Conservation (phyloP, 2,329 filamentous ascomycete species). For the Trichoderma endophyticum region DNA sequence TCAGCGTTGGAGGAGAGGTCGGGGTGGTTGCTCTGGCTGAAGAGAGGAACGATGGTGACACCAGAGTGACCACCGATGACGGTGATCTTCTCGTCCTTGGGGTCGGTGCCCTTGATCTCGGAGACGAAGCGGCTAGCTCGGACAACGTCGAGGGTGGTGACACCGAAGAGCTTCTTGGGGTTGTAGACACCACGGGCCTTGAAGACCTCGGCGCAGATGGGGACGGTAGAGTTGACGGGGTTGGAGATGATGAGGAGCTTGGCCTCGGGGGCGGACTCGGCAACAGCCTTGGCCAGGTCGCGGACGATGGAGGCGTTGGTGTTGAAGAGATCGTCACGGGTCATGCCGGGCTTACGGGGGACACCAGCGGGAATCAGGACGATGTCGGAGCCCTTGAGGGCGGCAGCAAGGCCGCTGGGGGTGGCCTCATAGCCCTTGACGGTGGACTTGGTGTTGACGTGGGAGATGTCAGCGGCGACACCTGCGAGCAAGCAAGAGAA, state of each 20-base stretch:
- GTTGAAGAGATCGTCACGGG: conserved; percentile 99
- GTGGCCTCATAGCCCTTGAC: conserved; percentile 87
- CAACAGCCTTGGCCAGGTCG: conserved; percentile 92
- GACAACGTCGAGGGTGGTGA: conserved; percentile 98
- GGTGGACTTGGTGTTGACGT: conserved; percentile 98
- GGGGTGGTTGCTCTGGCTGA: conserved; percentile 88
- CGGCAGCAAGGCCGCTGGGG: conserved; percentile 69
- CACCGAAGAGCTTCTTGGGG: conserved; percentile 98
- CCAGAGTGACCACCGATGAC: conserved; percentile 97
- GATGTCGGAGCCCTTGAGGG: conserved; percentile 84
- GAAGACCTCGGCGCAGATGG: conserved; percentile 95
- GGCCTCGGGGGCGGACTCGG: conserved; percentile 83
- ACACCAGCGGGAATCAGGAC: conserved; percentile 98
- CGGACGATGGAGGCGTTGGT: conserved; percentile 99
- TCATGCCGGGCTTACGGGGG: conserved; percentile 99
- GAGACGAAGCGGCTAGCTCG: conserved; percentile 97
- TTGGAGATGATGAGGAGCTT: conserved; percentile 98
- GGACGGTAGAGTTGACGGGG: conserved; percentile 99
- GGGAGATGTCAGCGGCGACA: conserved; percentile 96
- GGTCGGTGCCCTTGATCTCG: conserved; percentile 87
- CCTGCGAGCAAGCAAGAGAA: conserved; percentile 47
- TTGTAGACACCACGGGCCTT: conserved; percentile 96
- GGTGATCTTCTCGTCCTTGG: conserved; percentile 88
- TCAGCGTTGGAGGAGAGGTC: conserved; percentile 74
- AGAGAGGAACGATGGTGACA: conserved; percentile 96